These are phyloP conservation scores for Penicillium sp. DNA, from an alignment of 2,329 filamentous ascomycete species.

Conservation along the genomic window DNA sequence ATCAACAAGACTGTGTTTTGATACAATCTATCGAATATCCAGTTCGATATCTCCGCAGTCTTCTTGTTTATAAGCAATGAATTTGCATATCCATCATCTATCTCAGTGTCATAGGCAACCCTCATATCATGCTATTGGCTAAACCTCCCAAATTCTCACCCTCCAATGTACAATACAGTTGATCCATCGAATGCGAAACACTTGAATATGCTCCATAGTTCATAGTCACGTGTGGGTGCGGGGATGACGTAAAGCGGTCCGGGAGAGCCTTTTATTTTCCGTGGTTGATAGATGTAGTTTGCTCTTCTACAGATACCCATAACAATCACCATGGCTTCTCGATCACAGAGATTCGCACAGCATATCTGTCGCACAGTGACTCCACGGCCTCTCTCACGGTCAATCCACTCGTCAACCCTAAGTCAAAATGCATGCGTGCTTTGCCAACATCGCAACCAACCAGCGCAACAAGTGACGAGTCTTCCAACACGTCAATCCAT, in stretches of 20 bases:
- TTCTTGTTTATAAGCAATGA: neutral
- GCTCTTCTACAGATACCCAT: neutral
- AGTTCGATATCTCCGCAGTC: neutral
- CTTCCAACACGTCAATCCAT: neutral
- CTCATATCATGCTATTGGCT: neutral
- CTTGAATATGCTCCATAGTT: neutral
- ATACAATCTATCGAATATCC: neutral
- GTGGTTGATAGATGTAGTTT: neutral
- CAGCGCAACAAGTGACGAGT: slow-evolving; percentile 1
- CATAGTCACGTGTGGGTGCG: slow-evolving; percentile 18
- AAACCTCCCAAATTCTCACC: neutral
- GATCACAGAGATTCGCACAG: slow-evolving; percentile 13
- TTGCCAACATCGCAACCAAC: slow-evolving; percentile 14
- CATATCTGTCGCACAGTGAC: slow-evolving; percentile 6
- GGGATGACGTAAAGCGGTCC: slow-evolving; percentile 25
- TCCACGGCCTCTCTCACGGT: neutral
- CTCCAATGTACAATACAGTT: neutral
- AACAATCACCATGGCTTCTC: slow-evolving; percentile 14
- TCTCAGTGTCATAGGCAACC: neutral
- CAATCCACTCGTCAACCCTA: slow-evolving; percentile 6
- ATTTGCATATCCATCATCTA: neutral
- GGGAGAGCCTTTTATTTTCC: neutral
- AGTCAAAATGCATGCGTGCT: slow-evolving; percentile 16
- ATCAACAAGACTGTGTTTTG: neutral
- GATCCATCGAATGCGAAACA: neutral